Evolutionary conservation across 2,329 filamentous ascomycete genomes (phyloP), one percentile per base, ranked within the genome.

Genomic region (Orbilia blumenaviensis): DNA sequence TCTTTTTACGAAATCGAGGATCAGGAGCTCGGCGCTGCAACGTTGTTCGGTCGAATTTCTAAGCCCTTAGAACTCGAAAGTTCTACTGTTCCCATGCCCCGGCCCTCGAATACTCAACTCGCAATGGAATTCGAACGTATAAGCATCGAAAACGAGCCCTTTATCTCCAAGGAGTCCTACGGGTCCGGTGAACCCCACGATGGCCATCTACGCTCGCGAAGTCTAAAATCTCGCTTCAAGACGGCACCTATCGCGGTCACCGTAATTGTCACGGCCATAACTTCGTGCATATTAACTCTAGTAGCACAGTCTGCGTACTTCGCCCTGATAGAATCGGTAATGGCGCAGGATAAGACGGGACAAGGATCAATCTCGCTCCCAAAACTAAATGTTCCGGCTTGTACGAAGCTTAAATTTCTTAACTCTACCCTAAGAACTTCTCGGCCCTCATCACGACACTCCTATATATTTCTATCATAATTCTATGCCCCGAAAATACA

Each of bases 281-380:
- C 48, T 9, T 68, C 71, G 4, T 75, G 61, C 27, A 54, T 75
- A 2, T 56, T 75, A 5, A 75, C 71, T 25, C 16, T 75, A n/a
- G 18, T 48, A 36, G 3, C 58, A 21, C 71, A 68, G 16, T 62
- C 48, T 9, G 29, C 67, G 36, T 75, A 62, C 34, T 27, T 63
- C 10, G 60, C 48, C 3, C 50, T 72, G 12, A 27, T 66, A 14
- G 18, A 64, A 6, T n/a, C 58, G 29, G 16, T 46, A 38, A n/a
- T 16, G 7, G 3, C 52, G 8, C 52, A 14, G 25, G 18, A 56
- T 56, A 56, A 23, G 2, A 2, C 41, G 14, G 21, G n/a, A n/a
- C 42, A 44, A n/a, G 25, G 27, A 58, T 38, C 60, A 60, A n/a
- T 38, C 25, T n/a, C 27, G 27, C 58, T 72, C n/a, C 60, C 67